Base-by-base conservation (phyloP, 192 early-diverging fungal genomes). In the Endogone sp. region DNA sequence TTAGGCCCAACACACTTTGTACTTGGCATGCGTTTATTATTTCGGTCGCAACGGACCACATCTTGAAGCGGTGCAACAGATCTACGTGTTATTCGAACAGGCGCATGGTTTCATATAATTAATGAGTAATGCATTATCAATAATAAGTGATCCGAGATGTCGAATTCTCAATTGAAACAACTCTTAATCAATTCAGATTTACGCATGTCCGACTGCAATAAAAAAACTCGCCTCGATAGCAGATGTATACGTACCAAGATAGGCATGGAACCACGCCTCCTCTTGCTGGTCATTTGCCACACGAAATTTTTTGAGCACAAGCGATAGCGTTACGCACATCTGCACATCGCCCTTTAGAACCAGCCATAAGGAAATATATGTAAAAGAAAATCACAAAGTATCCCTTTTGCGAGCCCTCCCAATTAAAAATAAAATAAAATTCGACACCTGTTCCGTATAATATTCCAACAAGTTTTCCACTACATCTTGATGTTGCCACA, bases 321-420 rank as follows among this genome's bases (percentile, higher is more conserved):
- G 65, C 23, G 88, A 65, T 3, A 93, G 80, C 6, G 89, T 85
- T 3, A 90, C 88, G 75, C 89, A 91, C 89, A 92, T 93, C 65
- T 93, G 92, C 2, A 91, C 88, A 65, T 93, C 90, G 11, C 86
- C 90, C 74, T 76, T 56, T 30, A 37, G 29, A 44, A 49, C 32
- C 60, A 61, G 28, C 27, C 71, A 37, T 30, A 29, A 68, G 26
- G 27, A 58, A 2, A 74, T 24, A n/a, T 63, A 31, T 32, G 27
- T 61, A 26, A 21, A 13, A 3, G 27, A 49, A 63, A 75, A 56
- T 26, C 32, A 11, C 22, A 21, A 21, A 20, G 16, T 56, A 3
- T 27, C 10, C 16, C n/a, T 60, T n/a, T n/a, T n/a, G n/a, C n/a
- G n/a, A n/a, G n/a, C n/a, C n/a, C n/a, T n/a, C n/a, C n/a, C n/a